These are phyloP conservation scores for Cyanophora paradoxa DNA, from an alignment of 78 protist genomes.

Conservation along the genomic window DNA sequence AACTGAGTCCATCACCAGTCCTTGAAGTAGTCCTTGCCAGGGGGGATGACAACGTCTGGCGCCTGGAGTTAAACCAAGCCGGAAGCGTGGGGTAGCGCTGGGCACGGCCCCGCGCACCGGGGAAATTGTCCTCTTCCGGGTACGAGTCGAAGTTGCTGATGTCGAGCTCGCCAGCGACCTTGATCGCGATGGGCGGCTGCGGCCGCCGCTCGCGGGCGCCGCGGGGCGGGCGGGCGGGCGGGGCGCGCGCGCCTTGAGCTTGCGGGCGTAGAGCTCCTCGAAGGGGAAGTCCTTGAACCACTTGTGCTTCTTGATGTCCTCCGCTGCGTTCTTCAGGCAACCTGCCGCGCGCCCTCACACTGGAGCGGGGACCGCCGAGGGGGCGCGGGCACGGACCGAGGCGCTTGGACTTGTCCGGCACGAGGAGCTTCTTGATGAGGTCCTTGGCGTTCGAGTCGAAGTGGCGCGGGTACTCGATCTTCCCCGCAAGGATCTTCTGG, in stretches of 20 bases:
- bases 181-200: not conserved
- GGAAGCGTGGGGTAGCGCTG: no score
- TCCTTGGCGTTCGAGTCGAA: conserved; percentile 73
- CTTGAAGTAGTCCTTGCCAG: no score
- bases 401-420: conserved; percentile 76
- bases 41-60: no score
- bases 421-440: conserved; percentile 70
- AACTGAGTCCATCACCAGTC: no score
- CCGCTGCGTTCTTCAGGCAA: conserved; percentile 73
- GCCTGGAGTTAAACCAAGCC: no score
- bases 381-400: no score
- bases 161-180: conserved; percentile 46
- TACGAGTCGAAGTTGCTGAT: conserved; percentile 72
- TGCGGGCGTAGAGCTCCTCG: conserved; percentile 43
- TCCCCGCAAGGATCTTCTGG: conserved; percentile 78
- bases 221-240: not conserved
- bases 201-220: not conserved
- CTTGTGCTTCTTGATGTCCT: conserved; percentile 80
- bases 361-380: no score
- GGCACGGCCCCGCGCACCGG: no score
- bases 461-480: conserved; percentile 72
- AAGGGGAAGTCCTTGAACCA: conserved; percentile 82
- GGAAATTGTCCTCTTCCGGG: no score
- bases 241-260: conserved; percentile 55
- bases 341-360: no score